A percentile compares a stretch with the other conserved stretches of the same genome.
Conservation (phyloP, 2,329 filamentous ascomycete species). For the Colletotrichum scovillei region DNA sequence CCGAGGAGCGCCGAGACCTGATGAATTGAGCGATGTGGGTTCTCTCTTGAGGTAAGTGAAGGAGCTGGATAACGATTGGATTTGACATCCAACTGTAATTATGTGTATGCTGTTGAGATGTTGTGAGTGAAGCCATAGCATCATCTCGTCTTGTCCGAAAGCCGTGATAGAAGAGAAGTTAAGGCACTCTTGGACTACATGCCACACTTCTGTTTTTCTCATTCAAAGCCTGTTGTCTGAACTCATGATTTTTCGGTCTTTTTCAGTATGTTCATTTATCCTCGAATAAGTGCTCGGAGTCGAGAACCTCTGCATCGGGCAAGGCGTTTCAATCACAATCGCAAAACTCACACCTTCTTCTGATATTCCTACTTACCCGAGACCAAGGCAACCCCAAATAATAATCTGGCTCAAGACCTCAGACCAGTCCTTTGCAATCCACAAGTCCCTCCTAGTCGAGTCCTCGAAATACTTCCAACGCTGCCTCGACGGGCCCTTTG, state of each 20-base stretch:
- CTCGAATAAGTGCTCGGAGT: not conserved
- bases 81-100: not conserved
- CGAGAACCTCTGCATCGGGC: not conserved
- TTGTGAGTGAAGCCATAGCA: not conserved
- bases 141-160: not conserved
- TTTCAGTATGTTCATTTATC: accelerated
- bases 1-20: slow-evolving; percentile 18
- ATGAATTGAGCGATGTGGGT: slow-evolving; percentile 9
- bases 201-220: too few relatives aligned
- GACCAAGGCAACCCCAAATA: slow-evolving; percentile 27
- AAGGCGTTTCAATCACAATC: not conserved
- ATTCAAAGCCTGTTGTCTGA: not conserved
- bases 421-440: slow-evolving; percentile 26
- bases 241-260: not conserved
- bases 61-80: not conserved
- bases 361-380: not conserved
- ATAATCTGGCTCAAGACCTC: slow-evolving; percentile 31
- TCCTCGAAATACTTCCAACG: slow-evolving; percentile 33
- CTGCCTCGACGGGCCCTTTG: slow-evolving; percentile 26
- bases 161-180: not conserved
- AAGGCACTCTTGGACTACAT: not conserved
- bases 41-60: slow-evolving; percentile 14
- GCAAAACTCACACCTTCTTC: not conserved
- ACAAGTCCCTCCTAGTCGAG: slow-evolving; percentile 29
- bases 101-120: not conserved